phyloP scores from a whole-genome alignment of 805 yeast genomes.

The Wickerhamiella australiensis region DNA sequence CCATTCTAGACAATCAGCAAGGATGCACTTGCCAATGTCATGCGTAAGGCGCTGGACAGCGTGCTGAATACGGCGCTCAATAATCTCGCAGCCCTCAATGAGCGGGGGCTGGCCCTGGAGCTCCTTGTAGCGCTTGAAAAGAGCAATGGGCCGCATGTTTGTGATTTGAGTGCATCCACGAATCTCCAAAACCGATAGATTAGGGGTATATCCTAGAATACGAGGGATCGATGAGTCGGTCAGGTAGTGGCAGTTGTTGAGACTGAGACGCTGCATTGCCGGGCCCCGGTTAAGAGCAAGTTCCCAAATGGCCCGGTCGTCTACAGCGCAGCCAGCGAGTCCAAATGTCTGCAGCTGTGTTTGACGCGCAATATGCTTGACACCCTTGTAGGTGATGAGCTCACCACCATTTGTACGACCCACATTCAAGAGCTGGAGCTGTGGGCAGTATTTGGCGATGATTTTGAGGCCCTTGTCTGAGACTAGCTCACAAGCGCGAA shows the following conservation, averaged over 20 bases:
- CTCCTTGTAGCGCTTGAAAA: constrained; percentile 40
- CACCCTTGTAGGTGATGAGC: constrained; percentile 56
- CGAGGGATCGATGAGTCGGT: constrained; percentile 49
- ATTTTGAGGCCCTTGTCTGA: constrained; percentile 63
- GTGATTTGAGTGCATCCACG: constrained; percentile 48
- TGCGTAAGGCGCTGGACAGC: constrained; percentile 50
- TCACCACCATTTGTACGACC: constrained; percentile 67
- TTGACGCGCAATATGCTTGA: constrained; percentile 44
- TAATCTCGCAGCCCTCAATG: constrained; percentile 66
- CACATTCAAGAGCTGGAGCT: constrained; percentile 51
- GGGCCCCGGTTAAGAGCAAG: constrained; percentile 44
- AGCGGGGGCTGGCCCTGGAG: constrained; percentile 38
- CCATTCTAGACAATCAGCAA: constrained; percentile 50
- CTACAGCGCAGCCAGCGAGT: constrained; percentile 73
- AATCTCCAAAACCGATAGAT: constrained; percentile 63
- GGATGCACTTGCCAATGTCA: constrained; percentile 42
- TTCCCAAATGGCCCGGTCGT: constrained; percentile 73
- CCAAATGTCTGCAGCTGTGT: constrained; percentile 63
- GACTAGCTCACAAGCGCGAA: constrained; percentile 72
- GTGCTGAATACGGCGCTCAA: constrained; percentile 46
- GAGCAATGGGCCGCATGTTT: constrained; percentile 52
- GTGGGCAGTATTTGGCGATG: constrained; percentile 49
- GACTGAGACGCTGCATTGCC: constrained; percentile 50
- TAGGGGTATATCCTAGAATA: constrained; percentile 41
- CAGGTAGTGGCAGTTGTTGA: constrained; percentile 56